Evolutionary conservation across 768 basidiomycete species (phyloP).

Genomic region (Pleurotus platypus): DNA sequence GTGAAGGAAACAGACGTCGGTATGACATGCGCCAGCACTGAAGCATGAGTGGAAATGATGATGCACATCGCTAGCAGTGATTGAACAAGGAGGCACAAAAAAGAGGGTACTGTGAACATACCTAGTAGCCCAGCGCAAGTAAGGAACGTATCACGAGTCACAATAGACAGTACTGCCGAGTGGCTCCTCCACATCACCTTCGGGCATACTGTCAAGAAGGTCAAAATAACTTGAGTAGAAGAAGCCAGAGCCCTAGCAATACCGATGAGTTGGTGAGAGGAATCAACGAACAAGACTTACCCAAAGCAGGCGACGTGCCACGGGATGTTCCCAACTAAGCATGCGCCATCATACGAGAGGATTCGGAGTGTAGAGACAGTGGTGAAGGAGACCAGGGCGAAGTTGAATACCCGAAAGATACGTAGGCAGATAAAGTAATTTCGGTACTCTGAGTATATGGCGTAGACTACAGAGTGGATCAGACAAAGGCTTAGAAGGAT

Average conservation of each 20-base stretch:
- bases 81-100: no score
- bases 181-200: background rate
- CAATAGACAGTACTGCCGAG: background rate
- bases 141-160: constrained; percentile 1
- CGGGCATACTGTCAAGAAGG: background rate
- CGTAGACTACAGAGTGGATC: background rate
- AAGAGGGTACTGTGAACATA: no score
- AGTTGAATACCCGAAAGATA: background rate
- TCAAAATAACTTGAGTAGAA: background rate
- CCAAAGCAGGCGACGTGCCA: constrained; percentile 2
- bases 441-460: background rate
- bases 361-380: background rate
- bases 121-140: background rate
- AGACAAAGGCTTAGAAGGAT: background rate
- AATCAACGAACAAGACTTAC: background rate
- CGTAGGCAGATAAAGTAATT: background rate
- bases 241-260: background rate
- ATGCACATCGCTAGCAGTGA: background rate
- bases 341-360: background rate
- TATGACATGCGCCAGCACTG: background rate
- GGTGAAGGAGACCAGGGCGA: background rate
- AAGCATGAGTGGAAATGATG: background rate
- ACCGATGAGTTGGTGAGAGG: background rate
- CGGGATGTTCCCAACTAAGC: background rate
- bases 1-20: background rate